phyloP scores from a whole-genome alignment of 2,329 filamentous ascomycete genomes.

The Aotearoamyces nothofagi region DNA sequence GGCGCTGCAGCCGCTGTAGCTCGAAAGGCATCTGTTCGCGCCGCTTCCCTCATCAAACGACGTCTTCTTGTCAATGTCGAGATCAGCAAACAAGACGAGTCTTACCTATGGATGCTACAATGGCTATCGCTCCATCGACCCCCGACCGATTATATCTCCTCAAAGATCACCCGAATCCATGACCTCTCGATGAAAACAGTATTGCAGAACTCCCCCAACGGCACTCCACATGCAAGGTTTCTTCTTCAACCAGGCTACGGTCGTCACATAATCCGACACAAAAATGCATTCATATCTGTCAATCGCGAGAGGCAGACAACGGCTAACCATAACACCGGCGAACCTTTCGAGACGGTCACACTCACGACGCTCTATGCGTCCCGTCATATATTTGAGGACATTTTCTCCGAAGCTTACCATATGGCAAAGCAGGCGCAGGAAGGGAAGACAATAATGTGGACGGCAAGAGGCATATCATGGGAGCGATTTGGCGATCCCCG shows the following conservation, averaged over 20 bases:
- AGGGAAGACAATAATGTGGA: slow-evolving; percentile 88
- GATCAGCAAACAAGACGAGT: slow-evolving; percentile 84
- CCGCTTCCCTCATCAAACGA: slow-evolving; percentile 59
- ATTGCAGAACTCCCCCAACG: slow-evolving; percentile 48
- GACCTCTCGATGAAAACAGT: slow-evolving; percentile 42
- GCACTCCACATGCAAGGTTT: slow-evolving; percentile 62
- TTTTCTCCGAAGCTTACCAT: slow-evolving; percentile 76
- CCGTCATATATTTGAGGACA: slow-evolving; percentile 74
- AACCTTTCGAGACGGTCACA: slow-evolving; percentile 87
- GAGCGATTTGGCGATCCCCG: slow-evolving; percentile 68
- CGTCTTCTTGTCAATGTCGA: slow-evolving; percentile 91
- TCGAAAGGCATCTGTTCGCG: slow-evolving; percentile 59
- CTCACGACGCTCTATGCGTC: slow-evolving; percentile 85
- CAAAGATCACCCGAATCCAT: slow-evolving; percentile 41
- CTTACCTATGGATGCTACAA: slow-evolving; percentile 85
- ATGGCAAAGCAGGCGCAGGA: slow-evolving; percentile 69
- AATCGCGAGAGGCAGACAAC: slow-evolving; percentile 75
- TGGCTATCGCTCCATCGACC: slow-evolving; percentile 83
- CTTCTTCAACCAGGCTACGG: slow-evolving; percentile 84
- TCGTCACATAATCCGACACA: slow-evolving; percentile 73
- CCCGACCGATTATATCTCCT: slow-evolving; percentile 27
- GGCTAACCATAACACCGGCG: slow-evolving; percentile 66
- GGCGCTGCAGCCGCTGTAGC: slow-evolving; percentile 70
- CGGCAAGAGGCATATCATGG: slow-evolving; percentile 75
- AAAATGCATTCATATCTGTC: slow-evolving; percentile 75